Base-by-base conservation (phyloP, 495 filamentous ascomycete species). In the Parmelia sp. region DNA sequence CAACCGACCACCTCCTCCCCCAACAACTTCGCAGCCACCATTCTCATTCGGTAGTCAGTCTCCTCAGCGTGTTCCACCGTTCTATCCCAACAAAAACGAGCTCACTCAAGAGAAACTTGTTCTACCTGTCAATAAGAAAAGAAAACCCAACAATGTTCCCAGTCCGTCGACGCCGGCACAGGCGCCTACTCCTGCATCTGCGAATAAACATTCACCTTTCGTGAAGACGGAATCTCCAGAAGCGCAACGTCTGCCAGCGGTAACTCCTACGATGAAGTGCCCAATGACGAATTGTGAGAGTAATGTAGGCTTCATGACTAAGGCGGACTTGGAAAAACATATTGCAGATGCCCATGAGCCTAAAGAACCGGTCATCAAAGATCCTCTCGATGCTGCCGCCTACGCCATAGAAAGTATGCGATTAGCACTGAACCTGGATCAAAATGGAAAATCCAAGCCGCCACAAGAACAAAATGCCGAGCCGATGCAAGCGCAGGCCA, bases 1-100 rank as follows among this genome's bases (percentile, higher is more conserved):
- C 64, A 78, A 80, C 59, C 75, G 79, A 62, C 76, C 82, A 21
- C 81, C 88, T 17, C 79, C 85, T 59, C 84, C 88, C 8, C 86
- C 88, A n/a, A 89, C 83, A 1, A 79, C 84, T 0, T 72, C 84
- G 0, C 82, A 88, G 49, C 80, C 86, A 44, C 84, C 87, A 0
- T 90, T 89, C 71, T 81, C 80, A 51, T 82, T 92, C 65, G 86
- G 85, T 27, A 80, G 82, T 11, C 83, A 87, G 47, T 90, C 90
- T 39, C 90, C 90, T 23, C 80, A 87, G 55, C 88, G 89, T 8
- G 79, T 86, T 29, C 88, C 90, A 19, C 80, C 79, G 62, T 82
- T 81, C 67, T 78, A 10, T 4, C 76, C 62, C 21, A 60, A 36
- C 10, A 75, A 80, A 10, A 75, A 74, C 9, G 74, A 75, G 56